These are phyloP conservation scores for Aspergillus carbonarius DNA, from an alignment of 2,329 filamentous ascomycete genomes.

Conservation along the genomic window DNA sequence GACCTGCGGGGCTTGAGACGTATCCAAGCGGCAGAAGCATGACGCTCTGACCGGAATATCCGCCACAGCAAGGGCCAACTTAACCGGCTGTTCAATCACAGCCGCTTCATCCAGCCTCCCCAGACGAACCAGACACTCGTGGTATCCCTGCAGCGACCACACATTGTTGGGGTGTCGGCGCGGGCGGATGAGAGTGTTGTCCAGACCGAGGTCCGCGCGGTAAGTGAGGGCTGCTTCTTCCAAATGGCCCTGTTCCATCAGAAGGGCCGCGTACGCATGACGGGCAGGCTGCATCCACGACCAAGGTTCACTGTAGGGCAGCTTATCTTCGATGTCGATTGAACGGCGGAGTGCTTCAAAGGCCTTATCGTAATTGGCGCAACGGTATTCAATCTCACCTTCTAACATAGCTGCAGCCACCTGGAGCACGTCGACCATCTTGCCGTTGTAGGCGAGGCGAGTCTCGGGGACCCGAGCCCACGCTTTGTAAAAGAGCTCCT, in stretches of 20 bases:
- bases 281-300: conserved; percentile 73
- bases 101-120: conserved; percentile 48
- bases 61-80: conserved; percentile 53
- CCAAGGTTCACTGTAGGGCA: conserved; percentile 73
- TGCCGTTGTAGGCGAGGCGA: conserved; percentile 67
- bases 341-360: conserved; percentile 59
- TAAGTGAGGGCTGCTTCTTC: conserved; percentile 58
- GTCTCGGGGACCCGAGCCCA: conserved; percentile 54
- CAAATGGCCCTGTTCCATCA: conserved; percentile 62
- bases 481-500: conserved; percentile 52
- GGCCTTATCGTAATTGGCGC: conserved; percentile 55
- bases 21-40: conserved; percentile 54
- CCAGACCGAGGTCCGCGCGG: conserved; percentile 59
- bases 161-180: conserved; percentile 69
- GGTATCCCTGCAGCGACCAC: conserved; percentile 69
- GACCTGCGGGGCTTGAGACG: conserved; percentile 9
- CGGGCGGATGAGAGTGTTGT: conserved; percentile 58
- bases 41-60: conserved; percentile 59
- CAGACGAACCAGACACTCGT: conserved; percentile 63
- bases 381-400: conserved; percentile 70
- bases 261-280: conserved; percentile 67
- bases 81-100: conserved; percentile 48
- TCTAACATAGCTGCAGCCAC: conserved; percentile 65
- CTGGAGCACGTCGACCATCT: conserved; percentile 60
- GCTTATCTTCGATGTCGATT: conserved; percentile 58